These are phyloP conservation scores for Candida palmyrensis DNA, from an alignment of 805 yeast genomes.

Conservation along the genomic window DNA sequence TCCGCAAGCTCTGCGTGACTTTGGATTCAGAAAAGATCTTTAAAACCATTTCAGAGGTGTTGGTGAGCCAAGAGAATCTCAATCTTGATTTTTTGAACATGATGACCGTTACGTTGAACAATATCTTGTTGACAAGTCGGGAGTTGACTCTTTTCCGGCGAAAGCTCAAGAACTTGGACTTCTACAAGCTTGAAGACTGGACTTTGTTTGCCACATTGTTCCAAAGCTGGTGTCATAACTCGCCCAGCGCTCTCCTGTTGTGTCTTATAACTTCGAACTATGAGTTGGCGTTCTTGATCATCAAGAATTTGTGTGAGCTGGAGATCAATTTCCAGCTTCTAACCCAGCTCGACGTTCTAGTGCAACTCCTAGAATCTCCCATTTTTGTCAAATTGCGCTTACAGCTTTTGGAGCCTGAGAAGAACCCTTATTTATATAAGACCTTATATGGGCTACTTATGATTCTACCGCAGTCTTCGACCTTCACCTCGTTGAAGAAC, in stretches of 20 bases:
- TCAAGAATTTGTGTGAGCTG: constrained; percentile 73
- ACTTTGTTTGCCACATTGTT: constrained; percentile 70
- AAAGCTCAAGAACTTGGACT: constrained; percentile 54
- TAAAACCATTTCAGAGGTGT: constrained; percentile 70
- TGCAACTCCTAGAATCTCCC: constrained; percentile 88
- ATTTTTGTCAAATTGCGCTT: constrained; percentile 82
- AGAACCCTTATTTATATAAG: constrained; percentile 74
- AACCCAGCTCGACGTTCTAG: constrained; percentile 83
- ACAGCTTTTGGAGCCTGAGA: constrained; percentile 84
- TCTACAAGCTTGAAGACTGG: constrained; percentile 52
- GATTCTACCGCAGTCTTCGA: constrained; percentile 91
- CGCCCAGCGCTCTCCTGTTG: constrained; percentile 81
- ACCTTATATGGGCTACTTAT: constrained; percentile 88
- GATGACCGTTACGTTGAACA: constrained; percentile 83
- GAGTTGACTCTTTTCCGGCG: constrained; percentile 70
- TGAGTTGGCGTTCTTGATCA: constrained; percentile 78
- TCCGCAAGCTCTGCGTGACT: constrained; percentile 77
- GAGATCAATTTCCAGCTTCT: constrained; percentile 76
- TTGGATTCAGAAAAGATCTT: constrained; percentile 81
- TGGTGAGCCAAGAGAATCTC: constrained; percentile 46
- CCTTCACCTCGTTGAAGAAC: constrained; percentile 76
- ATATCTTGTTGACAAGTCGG: constrained; percentile 78
- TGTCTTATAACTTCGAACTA: constrained; percentile 85
- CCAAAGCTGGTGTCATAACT: constrained; percentile 87
- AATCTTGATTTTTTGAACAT: constrained; percentile 70